Percentiles rank a stretch among this genome's conserved stretches.
These are phyloP conservation scores for Parmelia sp. DNA, from an alignment of 495 filamentous ascomycete species.

Conservation along the genomic window DNA sequence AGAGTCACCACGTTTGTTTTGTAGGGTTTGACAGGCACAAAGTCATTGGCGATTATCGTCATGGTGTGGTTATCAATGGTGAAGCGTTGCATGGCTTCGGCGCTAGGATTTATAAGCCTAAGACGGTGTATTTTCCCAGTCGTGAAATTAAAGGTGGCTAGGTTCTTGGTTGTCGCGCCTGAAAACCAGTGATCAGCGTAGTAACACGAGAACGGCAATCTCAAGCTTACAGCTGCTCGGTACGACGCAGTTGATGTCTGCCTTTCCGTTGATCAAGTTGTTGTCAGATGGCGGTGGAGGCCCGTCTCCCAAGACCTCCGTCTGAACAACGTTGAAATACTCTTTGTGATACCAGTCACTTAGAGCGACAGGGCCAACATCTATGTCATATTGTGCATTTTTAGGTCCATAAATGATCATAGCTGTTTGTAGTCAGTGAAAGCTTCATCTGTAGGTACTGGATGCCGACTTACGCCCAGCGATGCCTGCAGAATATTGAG, in stretches of 20 bases:
- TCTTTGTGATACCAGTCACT: neutral
- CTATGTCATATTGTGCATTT: neutral
- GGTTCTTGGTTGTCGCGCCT: constrained; percentile 31
- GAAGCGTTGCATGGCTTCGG: constrained; percentile 45
- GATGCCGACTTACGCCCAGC: neutral
- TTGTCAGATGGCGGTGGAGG: constrained; percentile 28
- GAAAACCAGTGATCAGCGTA: constrained; percentile 20
- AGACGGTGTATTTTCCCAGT: constrained; percentile 45
- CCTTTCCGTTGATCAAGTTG: constrained; percentile 49
- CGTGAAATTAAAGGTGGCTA: constrained; percentile 31
- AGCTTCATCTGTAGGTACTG: too few species aligned
- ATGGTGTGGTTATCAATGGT: constrained; percentile 46
- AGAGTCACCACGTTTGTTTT: constrained; percentile 43
- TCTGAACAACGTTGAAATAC: too few species aligned
- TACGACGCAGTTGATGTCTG: constrained; percentile 33
- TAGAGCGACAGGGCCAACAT: neutral
- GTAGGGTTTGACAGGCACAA: constrained; percentile 46
- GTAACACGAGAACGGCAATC: too few species aligned
- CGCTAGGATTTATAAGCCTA: constrained; percentile 40
- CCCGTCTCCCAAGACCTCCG: too few species aligned
- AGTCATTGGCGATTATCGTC: constrained; percentile 44
- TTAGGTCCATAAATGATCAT: too few species aligned
- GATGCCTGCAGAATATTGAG: neutral
- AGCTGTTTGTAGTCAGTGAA: too few species aligned
- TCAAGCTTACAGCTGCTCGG: too few species aligned